Evolutionary conservation across 805 yeast genomes (phyloP).

Genomic region (Ogataea angusta): DNA sequence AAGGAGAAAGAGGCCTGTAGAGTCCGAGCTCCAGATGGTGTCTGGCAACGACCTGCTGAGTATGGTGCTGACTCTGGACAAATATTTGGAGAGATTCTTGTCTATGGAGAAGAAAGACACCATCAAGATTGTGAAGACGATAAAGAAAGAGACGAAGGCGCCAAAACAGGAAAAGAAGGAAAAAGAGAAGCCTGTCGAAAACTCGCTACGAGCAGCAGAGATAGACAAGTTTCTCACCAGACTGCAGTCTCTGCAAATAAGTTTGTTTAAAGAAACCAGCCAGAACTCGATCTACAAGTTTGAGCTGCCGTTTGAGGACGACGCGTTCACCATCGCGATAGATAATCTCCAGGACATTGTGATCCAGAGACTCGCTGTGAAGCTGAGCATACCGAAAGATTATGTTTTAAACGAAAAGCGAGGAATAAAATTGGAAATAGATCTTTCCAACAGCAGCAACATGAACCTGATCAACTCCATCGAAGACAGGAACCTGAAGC

Average conservation of each 20-base stretch:
- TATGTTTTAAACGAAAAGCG: conserved; percentile 28
- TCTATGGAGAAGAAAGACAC: conserved; percentile 59
- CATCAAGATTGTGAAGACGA: conserved; percentile 49
- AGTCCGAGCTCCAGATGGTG: conserved; percentile 32
- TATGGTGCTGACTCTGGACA: conserved; percentile 53
- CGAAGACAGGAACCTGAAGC: conserved; percentile 26
- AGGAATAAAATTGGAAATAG: conserved; percentile 25
- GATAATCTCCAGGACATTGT: conserved; percentile 28
- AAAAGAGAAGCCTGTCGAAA: neutral
- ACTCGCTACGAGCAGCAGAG: conserved; percentile 5
- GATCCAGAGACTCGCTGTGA: conserved; percentile 27
- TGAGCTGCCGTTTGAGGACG: conserved; percentile 25
- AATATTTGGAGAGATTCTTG: conserved; percentile 55
- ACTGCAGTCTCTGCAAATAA: neutral
- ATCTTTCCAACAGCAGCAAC: conserved; percentile 30
- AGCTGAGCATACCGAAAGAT: conserved; percentile 32
- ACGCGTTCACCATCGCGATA: conserved; percentile 30
- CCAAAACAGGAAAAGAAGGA: conserved; percentile 6
- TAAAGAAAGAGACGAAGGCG: conserved; percentile 14
- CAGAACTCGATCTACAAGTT: conserved; percentile 30
- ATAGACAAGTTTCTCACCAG: conserved; percentile 29
- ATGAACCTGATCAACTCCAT: conserved; percentile 28
- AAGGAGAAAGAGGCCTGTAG: conserved; percentile 17
- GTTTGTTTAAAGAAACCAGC: conserved; percentile 28
- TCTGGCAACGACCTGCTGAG: conserved; percentile 52